Evolutionary conservation across 306 rosid species (phyloP), one percentile per base, ranked within the genome.

Genomic region (Prosopis cineraria): DNA sequence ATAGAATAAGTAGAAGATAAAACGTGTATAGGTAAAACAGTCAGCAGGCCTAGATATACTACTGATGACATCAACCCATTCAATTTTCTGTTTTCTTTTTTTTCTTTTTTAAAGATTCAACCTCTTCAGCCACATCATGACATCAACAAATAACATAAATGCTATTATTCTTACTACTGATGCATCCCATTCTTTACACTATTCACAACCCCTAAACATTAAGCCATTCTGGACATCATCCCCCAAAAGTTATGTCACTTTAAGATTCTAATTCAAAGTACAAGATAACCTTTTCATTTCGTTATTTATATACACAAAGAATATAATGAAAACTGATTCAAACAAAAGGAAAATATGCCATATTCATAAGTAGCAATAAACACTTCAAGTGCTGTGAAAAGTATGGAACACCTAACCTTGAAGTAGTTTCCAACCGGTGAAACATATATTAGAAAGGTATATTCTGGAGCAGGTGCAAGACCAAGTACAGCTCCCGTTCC

Each of bases 381-480:
- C 34, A 68, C 53, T 40, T 24, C 53, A 68, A 40, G 22, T 40
- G n/a, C 13, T 24, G 53, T 40, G 34, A 24, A 25, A 24, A 40
- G 40, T 67, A 24, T 40, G 53, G 41, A 45, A 72, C 8, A n/a
- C 60, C 75, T 79, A 77, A 90, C 99, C 99, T 93, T 93, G 79
- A 91, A 91, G 90, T 95, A 95, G 89, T 95, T 93, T 77, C 99
- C 99, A 53, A 95, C 99, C 24, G 99, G 98, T 22, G 99, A 93
- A 86, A 95, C 99, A 76, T 86, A 95, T 48, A 95, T 87, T 20
- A 95, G 82, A 84, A 95, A 95, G 55, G 97, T 95, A 84, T 95
- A 95, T 86, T 95, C 98, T 9, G 99, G 98, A 62, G 99, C 88
- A 73, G 99, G 99, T 60, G 98, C 94, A 43, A 95, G 93, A 73